These are phyloP conservation scores for Lasiodiplodia citricola DNA, from an alignment of 2,329 filamentous ascomycete genomes.

Conservation along the genomic window DNA sequence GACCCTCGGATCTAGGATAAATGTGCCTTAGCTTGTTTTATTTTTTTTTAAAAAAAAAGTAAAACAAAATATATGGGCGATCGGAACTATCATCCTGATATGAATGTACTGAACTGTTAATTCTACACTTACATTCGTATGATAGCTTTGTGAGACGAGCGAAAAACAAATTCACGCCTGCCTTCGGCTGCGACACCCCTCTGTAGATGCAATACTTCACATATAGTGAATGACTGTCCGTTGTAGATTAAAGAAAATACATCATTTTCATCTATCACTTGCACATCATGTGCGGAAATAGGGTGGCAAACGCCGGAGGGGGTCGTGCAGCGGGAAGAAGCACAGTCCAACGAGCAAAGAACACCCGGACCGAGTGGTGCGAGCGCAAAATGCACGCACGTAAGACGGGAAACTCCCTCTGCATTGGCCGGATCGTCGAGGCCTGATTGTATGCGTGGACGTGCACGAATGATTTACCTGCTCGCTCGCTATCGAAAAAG, in stretches of 20 bases:
- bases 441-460: neutral
- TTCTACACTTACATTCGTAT: no score
- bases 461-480: neutral
- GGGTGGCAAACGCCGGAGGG: neutral
- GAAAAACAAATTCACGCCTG: no score
- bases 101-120: no score
- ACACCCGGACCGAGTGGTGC: neutral
- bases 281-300: neutral
- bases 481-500: neutral
- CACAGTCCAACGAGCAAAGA: neutral
- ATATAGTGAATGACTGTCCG: neutral
- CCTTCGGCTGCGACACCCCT: no score
- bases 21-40: no score
- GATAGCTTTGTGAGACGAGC: no score
- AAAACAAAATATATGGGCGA: no score
- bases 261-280: neutral
- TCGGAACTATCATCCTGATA: no score
- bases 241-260: neutral
- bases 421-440: neutral
- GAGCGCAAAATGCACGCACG: neutral
- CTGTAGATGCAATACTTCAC: neutral
- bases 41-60: no score
- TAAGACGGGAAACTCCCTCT: neutral
- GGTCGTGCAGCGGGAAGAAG: neutral
- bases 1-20: no score